Base-by-base conservation (phyloP, 805 yeast genomes). In the Yamadazyma ubonensis region DNA sequence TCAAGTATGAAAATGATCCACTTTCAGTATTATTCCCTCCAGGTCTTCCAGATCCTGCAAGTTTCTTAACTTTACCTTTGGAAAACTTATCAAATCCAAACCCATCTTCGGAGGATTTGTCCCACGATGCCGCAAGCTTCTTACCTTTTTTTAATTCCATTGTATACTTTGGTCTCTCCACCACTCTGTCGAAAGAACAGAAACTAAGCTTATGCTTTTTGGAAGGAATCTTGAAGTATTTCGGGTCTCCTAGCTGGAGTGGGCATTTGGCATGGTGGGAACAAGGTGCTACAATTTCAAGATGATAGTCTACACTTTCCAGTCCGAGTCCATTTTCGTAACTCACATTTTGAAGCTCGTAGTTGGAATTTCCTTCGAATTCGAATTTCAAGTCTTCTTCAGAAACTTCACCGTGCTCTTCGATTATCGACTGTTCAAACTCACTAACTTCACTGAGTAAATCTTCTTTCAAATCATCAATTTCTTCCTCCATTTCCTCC, bases 221-320 rank as follows among this genome's bases (percentile, higher is more conserved):
- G 17, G 74, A 59, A 27, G 76, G 70, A 31, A 70, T 73, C 28
- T 69, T 67, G 55, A 81, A 86, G 52, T 73, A 78, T 25, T 76
- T 76, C 2, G 95, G 86, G 36, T 83, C 83, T 10, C 83, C 81
- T 22, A 79, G 71, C 59, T 90, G 97, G 39, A 91, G 64, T 0
- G 98, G 97, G 54, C 97, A 90, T 48, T 70, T 74, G 9, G 81
- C 77, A 52, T 88, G 96, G 57, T 93, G 97, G 0, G 91, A 63
- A 55, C 97, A 93, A 3, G 99, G 99, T 0, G 96, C 96, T 14
- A 91, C 55, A 6, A 91, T 71, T 29, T 75, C 74, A 36, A 89
- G 53, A 48, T 83, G 81, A 54, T 75, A 71, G 54, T 75, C 61
- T 31, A 63, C 63, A 25, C 59, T 52, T 25, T 57, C 61, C 3